Evolutionary conservation across 2,329 filamentous ascomycete species (phyloP), one percentile per base, ranked within the genome.

Genomic region (Aspergillus uvarum): DNA sequence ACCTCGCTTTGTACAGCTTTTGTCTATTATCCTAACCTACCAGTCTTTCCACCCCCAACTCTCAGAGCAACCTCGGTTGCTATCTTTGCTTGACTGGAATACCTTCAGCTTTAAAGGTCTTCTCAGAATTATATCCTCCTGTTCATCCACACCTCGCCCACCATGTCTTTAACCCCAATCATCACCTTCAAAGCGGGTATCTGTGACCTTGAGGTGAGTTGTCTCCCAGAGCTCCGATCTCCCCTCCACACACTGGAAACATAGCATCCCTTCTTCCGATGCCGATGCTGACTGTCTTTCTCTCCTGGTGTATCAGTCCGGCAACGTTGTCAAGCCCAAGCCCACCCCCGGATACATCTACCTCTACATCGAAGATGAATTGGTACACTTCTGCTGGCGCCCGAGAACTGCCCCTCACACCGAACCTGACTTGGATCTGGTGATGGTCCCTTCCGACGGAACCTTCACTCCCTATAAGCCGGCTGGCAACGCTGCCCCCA

Each of bases 351-450:
- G 94, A 68, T 97, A 96, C 77, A 86, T 98, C 73, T 98, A 96
- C 76, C 87, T 98, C 57, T 96, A 95, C 78, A 85, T 85, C 54
- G 93, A 96, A 82, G 94, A 97, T 88, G 94, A 97, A 55, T 85
- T 99, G 62, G 84, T 96, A 62, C 93, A 97, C 81, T 96, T 99
- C 80, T 97, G 93, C 85, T 99, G 96, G 96, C 89, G 93, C 66
- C 88, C 91, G 70, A 89, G 95, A 67, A 84, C 82, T 67, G 85
- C 86, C 60, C 81, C 88, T 22, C 78, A 91, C 66, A 85, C 89
- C 64, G 80, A 90, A 60, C 89, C 93, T 59, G 89, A 95, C 62
- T 80, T 96, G 64, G 93, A 99, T 74, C 85, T 99, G 42, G 87
- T 97, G 70, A 97, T 97, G 91, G 88, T 99, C 55, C 94, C 95